phyloP scores from a whole-genome alignment of 108 stramenopile species.

The Stephanodiscus minutulus region DNA sequence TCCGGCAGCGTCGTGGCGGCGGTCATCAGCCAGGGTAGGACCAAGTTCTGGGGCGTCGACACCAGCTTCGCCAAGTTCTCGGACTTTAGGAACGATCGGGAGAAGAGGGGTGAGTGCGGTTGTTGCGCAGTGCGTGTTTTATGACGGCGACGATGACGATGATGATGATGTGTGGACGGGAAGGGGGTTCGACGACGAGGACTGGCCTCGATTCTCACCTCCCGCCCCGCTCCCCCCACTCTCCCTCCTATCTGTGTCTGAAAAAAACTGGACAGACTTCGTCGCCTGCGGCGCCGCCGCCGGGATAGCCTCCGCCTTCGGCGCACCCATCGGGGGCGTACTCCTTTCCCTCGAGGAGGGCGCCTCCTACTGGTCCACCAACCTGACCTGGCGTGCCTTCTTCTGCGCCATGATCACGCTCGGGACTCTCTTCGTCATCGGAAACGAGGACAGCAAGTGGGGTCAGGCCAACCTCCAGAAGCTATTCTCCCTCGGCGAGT shows the following conservation, averaged over 20 bases:
- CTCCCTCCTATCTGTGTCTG: no score
- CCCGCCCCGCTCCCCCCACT: no score
- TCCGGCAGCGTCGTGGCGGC: conserved; percentile 83
- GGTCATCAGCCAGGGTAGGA: conserved; percentile 88
- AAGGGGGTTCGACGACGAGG: no score
- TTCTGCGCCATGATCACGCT: conserved; percentile 97
- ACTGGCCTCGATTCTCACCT: no score
- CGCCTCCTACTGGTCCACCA: conserved; percentile 95
- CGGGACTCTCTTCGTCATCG: conserved; percentile 79
- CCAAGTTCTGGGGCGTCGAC: conserved; percentile 85
- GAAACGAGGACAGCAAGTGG: conserved; percentile 78
- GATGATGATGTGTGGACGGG: no score
- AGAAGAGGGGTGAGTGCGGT: conserved; percentile 55
- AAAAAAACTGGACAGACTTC: conserved; percentile 64
- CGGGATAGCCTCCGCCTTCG: conserved; percentile 94
- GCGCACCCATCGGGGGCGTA: conserved; percentile 97
- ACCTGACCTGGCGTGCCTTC: conserved; percentile 96
- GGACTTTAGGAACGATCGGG: conserved; percentile 91
- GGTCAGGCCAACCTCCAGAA: conserved; percentile 90
- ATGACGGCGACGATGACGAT: no score
- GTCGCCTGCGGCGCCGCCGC: conserved; percentile 97
- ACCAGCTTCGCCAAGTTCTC: conserved; percentile 91
- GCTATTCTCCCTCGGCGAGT: conserved; percentile 96
- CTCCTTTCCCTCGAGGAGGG: conserved; percentile 96
- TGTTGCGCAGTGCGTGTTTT: no score